phyloP scores from a whole-genome alignment of 1,284 basidiomycete species.

The Tilletia caries region DNA sequence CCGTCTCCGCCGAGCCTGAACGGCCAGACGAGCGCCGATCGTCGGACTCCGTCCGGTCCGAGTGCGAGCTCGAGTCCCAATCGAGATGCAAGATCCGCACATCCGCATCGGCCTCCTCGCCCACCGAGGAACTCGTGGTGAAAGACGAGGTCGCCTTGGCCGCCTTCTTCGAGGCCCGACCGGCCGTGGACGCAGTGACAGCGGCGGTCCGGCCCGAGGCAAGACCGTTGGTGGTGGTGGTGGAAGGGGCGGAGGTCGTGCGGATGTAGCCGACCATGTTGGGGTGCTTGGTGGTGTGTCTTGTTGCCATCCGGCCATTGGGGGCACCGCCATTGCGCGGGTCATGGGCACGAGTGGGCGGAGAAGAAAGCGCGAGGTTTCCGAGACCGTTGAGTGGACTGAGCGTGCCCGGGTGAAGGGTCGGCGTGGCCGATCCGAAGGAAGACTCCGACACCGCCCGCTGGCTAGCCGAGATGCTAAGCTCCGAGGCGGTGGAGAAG shows the following conservation, averaged over 20 bases:
- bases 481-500: conserved; percentile 28
- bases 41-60: background rate
- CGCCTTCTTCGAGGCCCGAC: conserved; percentile 12
- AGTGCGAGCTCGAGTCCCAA: conserved; percentile 7
- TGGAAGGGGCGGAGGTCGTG: conserved; percentile 28
- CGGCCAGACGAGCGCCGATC: background rate
- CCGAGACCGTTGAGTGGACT: conserved; percentile 32
- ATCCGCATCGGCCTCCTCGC: background rate
- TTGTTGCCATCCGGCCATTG: conserved; percentile 21
- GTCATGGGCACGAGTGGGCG: background rate
- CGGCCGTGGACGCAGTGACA: conserved; percentile 3
- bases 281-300: conserved; percentile 17
- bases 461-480: background rate
- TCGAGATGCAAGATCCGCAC: conserved; percentile 5
- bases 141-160: background rate
- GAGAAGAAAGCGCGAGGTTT: conserved; percentile 20
- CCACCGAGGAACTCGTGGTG: background rate
- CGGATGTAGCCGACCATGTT: conserved; percentile 21
- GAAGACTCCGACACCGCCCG: conserved; percentile 2
- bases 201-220: background rate
- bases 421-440: background rate
- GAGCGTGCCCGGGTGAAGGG: conserved; percentile 19
- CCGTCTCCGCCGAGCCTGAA: conserved; percentile 8
- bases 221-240: conserved; percentile 11
- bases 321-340: background rate